These are phyloP conservation scores for Oryza officinalis DNA, from an alignment of 176 grass and related monocot genomes.

Conservation along the genomic window DNA sequence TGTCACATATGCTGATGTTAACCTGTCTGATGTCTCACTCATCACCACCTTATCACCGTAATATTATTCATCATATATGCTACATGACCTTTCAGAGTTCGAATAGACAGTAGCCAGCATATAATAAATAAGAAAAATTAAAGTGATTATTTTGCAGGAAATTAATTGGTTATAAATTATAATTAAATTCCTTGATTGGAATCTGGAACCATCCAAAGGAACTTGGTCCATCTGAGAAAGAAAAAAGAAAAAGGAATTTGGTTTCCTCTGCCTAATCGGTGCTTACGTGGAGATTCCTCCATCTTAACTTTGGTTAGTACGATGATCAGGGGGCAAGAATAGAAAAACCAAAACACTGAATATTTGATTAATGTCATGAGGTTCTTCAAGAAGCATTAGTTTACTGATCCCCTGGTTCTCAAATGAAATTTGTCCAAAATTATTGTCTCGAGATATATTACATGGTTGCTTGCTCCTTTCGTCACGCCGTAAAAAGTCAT, in stretches of 20 bases:
- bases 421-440: not conserved
- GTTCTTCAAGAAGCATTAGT: not conserved
- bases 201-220: not conserved
- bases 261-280: not conserved
- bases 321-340: not conserved
- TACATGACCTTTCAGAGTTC: not conserved
- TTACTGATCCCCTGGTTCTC: not conserved
- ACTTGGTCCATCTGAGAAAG: not conserved
- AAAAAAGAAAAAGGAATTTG: not conserved
- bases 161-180: not conserved
- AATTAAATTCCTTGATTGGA: not conserved
- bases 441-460: not conserved
- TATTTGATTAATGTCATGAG: not conserved
- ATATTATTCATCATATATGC: slow-evolving; percentile 12
- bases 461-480: not conserved
- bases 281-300: slow-evolving; percentile 25
- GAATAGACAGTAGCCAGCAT: not conserved
- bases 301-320: not conserved
- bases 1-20: not conserved
- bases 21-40: not conserved
- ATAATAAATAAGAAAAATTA: not conserved
- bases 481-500: not conserved
- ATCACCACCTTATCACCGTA: not conserved
- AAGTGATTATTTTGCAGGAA: not conserved
- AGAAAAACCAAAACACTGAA: not conserved